Conservation (phyloP, 2,329 filamentous ascomycete species). For the Fusarium sublunatum region DNA sequence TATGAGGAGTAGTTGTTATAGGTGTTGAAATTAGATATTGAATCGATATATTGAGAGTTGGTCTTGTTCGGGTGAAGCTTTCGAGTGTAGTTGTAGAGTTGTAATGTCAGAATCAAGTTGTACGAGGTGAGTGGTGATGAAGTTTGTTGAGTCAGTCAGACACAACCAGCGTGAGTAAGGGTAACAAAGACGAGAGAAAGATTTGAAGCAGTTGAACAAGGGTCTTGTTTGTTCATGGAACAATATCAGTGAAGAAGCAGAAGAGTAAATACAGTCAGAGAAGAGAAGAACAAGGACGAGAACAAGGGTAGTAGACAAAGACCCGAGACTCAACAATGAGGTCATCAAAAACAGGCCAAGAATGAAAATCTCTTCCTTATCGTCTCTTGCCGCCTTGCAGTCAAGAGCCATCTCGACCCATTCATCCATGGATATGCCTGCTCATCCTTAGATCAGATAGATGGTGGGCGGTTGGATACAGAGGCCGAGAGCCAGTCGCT, state of each 20-base stretch:
- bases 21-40: constrained; percentile 9
- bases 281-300: constrained; percentile 3
- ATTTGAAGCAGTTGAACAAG: constrained; percentile 28
- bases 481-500: constrained; percentile 36
- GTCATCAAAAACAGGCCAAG: constrained; percentile 28
- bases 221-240: constrained; percentile 32
- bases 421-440: constrained; percentile 23
- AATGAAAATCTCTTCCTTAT: constrained; percentile 10
- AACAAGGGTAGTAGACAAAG: constrained; percentile 21
- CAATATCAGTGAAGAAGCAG: constrained; percentile 11
- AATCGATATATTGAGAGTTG: constrained; percentile 4
- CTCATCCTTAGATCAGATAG: constrained; percentile 19
- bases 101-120: constrained; percentile 12
- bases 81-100: constrained; percentile 2
- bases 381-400: constrained; percentile 22
- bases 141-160: constrained; percentile 17
- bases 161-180: constrained; percentile 37
- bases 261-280: constrained; percentile 23
- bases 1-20: constrained; percentile 1
- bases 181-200: constrained; percentile 15
- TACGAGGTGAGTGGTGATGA: background rate
- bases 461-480: constrained; percentile 26
- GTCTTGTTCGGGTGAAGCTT: constrained; percentile 9
- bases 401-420: constrained; percentile 29
- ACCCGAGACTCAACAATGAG: constrained; percentile 18